Evolutionary conservation across 768 basidiomycete species (phyloP).

Genomic region (Mycena alexandri): DNA sequence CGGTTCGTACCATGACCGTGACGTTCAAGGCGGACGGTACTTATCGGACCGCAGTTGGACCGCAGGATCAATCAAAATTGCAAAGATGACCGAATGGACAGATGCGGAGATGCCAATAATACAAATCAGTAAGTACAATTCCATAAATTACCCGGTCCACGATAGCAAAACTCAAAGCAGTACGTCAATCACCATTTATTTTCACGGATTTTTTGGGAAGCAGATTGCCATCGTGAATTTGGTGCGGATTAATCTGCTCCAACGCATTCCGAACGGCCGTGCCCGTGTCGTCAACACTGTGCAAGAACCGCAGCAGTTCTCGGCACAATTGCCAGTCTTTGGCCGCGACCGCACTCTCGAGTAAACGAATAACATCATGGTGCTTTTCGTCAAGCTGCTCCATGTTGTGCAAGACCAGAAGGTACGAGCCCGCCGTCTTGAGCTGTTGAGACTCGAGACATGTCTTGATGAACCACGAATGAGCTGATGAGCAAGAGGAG

Average conservation of each 20-base stretch:
- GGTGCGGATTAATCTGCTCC: conserved; percentile 54
- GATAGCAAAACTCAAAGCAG: conserved; percentile 1
- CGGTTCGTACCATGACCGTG: conserved; percentile 21
- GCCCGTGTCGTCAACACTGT: conserved; percentile 92
- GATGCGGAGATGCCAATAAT: conserved; percentile 15
- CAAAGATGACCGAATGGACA: not conserved
- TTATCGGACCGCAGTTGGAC: conserved; percentile 6
- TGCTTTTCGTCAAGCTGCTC: conserved; percentile 88
- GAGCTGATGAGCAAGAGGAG: not conserved
- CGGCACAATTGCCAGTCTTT: conserved; percentile 93
- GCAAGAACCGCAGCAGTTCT: conserved; percentile 92
- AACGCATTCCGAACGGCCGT: conserved; percentile 74
- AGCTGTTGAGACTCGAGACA: conserved; percentile 80
- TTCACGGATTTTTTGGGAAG: conserved; percentile 10
- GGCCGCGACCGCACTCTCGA: conserved; percentile 79
- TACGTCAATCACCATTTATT: conserved; percentile 23
- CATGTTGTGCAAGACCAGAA: conserved; percentile 93
- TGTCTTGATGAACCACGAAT: conserved; percentile 57
- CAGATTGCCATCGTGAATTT: not conserved
- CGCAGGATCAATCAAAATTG: not conserved
- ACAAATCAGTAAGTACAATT: conserved; percentile 12
- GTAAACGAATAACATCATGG: conserved; percentile 83
- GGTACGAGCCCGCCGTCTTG: conserved; percentile 92
- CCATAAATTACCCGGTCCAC: conserved; percentile 16
- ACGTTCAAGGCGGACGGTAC: not conserved